phyloP scores from a whole-genome alignment of 805 yeast species.

The Wickerhamiella lipophila region DNA sequence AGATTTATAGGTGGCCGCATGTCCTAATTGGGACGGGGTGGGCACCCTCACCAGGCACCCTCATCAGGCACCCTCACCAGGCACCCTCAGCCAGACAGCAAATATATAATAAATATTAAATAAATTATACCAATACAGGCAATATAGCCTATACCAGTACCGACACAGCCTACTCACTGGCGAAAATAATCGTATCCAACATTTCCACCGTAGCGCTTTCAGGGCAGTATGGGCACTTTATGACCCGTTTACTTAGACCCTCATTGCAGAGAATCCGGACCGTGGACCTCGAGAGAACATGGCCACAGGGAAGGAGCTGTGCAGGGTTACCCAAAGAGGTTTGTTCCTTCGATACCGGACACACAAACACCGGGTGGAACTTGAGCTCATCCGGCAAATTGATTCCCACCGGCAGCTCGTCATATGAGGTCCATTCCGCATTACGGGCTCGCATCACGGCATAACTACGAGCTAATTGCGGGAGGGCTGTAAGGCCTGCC shows the following conservation, averaged over 20 bases:
- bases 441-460: constrained; percentile 30
- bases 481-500: constrained; percentile 44
- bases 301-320: constrained; percentile 49
- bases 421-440: constrained; percentile 43
- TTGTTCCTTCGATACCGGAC: constrained; percentile 60
- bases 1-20: too few relatives aligned
- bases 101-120: neutral
- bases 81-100: too few relatives aligned
- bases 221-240: constrained; percentile 69
- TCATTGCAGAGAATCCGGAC: constrained; percentile 35
- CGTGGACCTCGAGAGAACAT: constrained; percentile 45
- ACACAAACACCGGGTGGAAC: constrained; percentile 55
- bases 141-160: too few relatives aligned
- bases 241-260: constrained; percentile 31
- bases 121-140: too few relatives aligned
- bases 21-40: too few relatives aligned
- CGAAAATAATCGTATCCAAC: neutral
- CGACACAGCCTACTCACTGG: neutral
- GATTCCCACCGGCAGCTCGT: constrained; percentile 53
- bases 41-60: too few relatives aligned
- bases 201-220: constrained; percentile 15
- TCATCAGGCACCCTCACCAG: too few relatives aligned
- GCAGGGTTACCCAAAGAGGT: constrained; percentile 51
- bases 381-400: constrained; percentile 40
- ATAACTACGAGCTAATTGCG: constrained; percentile 39